These are phyloP conservation scores for Penicillium roqueforti DNA, from an alignment of 495 filamentous ascomycete genomes.

Conservation along the genomic window DNA sequence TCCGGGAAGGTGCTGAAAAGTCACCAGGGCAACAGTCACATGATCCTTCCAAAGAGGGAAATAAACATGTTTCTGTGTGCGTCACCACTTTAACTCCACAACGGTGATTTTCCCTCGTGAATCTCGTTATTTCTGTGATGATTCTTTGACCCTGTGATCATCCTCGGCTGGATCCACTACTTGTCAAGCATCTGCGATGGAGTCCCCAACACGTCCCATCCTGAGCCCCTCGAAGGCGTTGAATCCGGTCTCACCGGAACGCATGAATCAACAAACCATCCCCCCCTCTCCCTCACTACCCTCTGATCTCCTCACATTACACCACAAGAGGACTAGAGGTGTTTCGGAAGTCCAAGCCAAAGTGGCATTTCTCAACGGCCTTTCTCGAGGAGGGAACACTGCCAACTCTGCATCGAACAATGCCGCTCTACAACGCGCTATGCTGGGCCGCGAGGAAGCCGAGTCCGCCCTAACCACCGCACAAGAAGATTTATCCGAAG, in stretches of 20 bases:
- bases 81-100: constrained; percentile 28
- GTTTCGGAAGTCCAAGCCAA: constrained; percentile 79
- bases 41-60: constrained; percentile 28
- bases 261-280: constrained; percentile 66
- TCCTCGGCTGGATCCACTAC: constrained; percentile 7
- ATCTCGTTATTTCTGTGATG: constrained; percentile 21
- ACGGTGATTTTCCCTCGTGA: constrained; percentile 21
- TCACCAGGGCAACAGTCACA: constrained; percentile 40
- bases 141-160: constrained; percentile 19
- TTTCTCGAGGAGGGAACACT: constrained; percentile 59
- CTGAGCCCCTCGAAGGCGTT: constrained; percentile 57
- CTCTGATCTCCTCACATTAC: constrained; percentile 37
- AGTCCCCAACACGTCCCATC: constrained; percentile 40
- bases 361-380: constrained; percentile 75
- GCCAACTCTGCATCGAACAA: constrained; percentile 52
- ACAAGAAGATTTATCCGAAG: constrained; percentile 65
- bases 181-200: constrained; percentile 32
- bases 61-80: constrained; percentile 36
- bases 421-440: constrained; percentile 72
- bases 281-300: constrained; percentile 52
- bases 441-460: constrained; percentile 80
- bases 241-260: constrained; percentile 74
- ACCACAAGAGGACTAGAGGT: constrained; percentile 40
- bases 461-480: constrained; percentile 50
- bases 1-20: constrained; percentile 10